Percentiles rank a stretch among this genome's conserved stretches.
Conservation (phyloP, 352 stramenopile species). For the Globisporangium barbulae region DNA sequence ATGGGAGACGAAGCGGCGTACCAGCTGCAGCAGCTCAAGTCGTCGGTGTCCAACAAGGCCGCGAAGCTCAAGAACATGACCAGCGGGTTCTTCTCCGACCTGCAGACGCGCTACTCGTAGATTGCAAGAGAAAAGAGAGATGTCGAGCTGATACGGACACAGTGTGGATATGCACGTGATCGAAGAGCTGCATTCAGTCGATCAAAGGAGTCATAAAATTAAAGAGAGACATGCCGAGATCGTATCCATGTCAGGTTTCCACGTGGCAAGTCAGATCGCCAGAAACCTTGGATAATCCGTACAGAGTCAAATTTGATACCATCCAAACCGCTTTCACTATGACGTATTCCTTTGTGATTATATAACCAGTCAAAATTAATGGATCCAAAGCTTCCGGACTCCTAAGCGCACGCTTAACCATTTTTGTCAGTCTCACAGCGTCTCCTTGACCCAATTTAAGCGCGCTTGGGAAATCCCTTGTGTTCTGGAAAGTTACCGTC, state of each 20-base stretch:
- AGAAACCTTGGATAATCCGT: background rate
- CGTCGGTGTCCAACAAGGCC: constrained; percentile 77
- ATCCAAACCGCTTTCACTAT: too few species aligned
- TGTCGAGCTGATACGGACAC: background rate
- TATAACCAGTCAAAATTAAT: background rate
- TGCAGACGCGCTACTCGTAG: constrained; percentile 82
- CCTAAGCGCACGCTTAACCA: constrained; percentile 8
- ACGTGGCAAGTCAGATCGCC: constrained; percentile 11
- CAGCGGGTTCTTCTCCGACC: constrained; percentile 84
- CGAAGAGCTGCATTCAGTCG: background rate
- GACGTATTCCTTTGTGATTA: background rate
- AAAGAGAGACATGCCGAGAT: background rate
- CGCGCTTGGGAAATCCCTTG: constrained; percentile 22
- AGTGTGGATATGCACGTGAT: background rate
- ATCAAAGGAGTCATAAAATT: background rate
- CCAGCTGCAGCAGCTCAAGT: constrained; percentile 85
- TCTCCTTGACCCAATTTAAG: constrained; percentile 3
- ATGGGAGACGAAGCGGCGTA: constrained; percentile 76
- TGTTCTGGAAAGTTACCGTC: constrained; percentile 10
- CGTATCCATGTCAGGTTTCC: constrained; percentile 2
- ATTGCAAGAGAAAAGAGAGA: too few species aligned
- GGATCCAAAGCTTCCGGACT: background rate
- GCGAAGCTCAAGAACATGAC: constrained; percentile 90
- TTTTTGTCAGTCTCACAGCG: background rate
- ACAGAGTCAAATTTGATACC: background rate